Conservation (phyloP, 805 yeast species). For the Starmerella floris region DNA sequence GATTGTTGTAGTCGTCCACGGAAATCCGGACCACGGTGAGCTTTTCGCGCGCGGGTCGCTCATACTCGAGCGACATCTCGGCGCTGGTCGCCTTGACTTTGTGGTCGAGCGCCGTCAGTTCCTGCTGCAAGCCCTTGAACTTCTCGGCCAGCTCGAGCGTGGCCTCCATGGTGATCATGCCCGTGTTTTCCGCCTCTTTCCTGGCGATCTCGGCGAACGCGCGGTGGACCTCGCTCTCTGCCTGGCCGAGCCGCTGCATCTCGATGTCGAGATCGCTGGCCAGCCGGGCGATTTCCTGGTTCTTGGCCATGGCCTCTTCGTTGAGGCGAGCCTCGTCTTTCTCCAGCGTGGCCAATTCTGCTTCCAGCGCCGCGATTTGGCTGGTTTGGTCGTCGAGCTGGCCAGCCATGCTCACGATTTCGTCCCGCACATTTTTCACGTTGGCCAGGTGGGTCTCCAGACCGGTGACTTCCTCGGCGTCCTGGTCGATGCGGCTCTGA, state of each 20-base stretch:
- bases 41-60: conserved; percentile 1
- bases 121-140: not conserved
- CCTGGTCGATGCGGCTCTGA: not conserved
- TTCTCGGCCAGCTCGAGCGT: not conserved
- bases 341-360: not conserved
- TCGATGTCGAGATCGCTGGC: not conserved
- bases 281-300: not conserved
- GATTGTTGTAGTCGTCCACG: conserved; percentile 3
- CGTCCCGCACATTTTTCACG: not conserved
- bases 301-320: not conserved
- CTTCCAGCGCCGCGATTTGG: not conserved
- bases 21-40: conserved; percentile 1
- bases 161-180: not conserved
- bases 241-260: not conserved
- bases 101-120: not conserved
- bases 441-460: not conserved
- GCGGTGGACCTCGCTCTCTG: not conserved
- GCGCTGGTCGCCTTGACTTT: not conserved
- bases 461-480: not conserved
- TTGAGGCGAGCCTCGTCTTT: not conserved
- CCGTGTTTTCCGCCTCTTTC: not conserved
- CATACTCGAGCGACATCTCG: not conserved
- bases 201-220: not conserved
- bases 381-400: not conserved
- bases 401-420: not conserved